phyloP scores from a whole-genome alignment of 2,329 filamentous ascomycete genomes.

The Chaetomium strumarium region DNA sequence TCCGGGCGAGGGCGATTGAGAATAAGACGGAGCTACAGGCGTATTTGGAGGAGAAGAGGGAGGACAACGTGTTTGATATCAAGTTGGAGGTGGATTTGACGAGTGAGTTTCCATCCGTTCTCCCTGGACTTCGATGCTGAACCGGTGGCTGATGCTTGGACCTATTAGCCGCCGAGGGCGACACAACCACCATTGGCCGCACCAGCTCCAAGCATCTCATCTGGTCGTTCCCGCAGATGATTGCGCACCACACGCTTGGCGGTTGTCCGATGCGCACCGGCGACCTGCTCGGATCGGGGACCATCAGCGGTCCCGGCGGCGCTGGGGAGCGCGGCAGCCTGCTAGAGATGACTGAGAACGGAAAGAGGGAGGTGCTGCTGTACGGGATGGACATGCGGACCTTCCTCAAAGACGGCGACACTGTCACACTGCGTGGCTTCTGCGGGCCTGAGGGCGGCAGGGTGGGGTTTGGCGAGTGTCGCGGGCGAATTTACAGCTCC shows the following conservation, averaged over 20 bases:
- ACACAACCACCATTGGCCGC: conserved; percentile 51
- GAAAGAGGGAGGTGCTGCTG: conserved; percentile 38
- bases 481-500: conserved; percentile 18
- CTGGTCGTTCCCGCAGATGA: conserved; percentile 81
- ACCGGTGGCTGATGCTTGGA: not conserved
- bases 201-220: conserved; percentile 62
- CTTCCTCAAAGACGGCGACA: conserved; percentile 44
- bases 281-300: conserved; percentile 72
- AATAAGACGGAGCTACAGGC: conserved; percentile 32
- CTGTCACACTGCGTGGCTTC: conserved; percentile 35
- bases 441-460: conserved; percentile 30
- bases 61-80: conserved; percentile 62
- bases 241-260: conserved; percentile 70
- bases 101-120: conserved; percentile 36
- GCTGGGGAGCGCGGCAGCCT: conserved; percentile 37
- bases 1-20: conserved; percentile 30
- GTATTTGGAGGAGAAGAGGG: conserved; percentile 53
- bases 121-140: not conserved
- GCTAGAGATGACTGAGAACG: conserved; percentile 41
- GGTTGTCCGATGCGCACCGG: conserved; percentile 70
- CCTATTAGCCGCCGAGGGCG: conserved; percentile 37
- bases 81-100: conserved; percentile 59
- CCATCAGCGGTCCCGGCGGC: conserved; percentile 50
- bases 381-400: conserved; percentile 35
- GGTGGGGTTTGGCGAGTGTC: conserved; percentile 42